These are phyloP conservation scores for Phalaenopsis equestris DNA, from an alignment of 106 monocot species.

Conservation along the genomic window DNA sequence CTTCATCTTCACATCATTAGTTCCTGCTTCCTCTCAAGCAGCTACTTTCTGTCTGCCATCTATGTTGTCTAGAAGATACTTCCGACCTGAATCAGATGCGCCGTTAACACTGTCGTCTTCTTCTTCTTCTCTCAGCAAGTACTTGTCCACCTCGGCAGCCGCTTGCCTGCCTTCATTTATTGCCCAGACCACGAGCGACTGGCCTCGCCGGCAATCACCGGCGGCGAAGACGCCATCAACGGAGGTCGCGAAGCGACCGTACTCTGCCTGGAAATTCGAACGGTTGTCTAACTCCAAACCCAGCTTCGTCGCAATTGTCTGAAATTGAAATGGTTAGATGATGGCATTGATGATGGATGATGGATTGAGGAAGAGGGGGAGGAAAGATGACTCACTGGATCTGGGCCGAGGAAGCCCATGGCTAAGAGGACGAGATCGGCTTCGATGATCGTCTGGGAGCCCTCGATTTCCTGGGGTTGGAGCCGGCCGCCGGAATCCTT, in stretches of 20 bases:
- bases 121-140: constrained; percentile 42
- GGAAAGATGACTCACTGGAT: constrained; percentile 39
- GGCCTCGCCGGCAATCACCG: constrained; percentile 90
- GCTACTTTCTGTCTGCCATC: constrained; percentile 28
- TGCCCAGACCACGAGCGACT: constrained; percentile 97
- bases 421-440: constrained; percentile 90
- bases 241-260: constrained; percentile 76
- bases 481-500: constrained; percentile 68
- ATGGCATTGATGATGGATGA: background rate
- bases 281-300: constrained; percentile 73
- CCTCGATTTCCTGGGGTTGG: constrained; percentile 65
- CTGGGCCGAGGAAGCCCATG: constrained; percentile 98
- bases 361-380: background rate
- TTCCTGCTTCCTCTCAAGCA: constrained; percentile 3
- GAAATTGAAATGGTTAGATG: background rate
- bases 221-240: constrained; percentile 89
- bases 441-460: constrained; percentile 74
- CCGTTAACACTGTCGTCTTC: background rate
- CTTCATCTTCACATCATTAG: background rate
- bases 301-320: constrained; percentile 71
- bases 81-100: background rate
- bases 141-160: constrained; percentile 72
- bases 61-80: constrained; percentile 10
- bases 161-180: constrained; percentile 89
- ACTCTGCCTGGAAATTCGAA: constrained; percentile 91